phyloP scores from a whole-genome alignment of 345 rosid species.

The Salix udensis region DNA sequence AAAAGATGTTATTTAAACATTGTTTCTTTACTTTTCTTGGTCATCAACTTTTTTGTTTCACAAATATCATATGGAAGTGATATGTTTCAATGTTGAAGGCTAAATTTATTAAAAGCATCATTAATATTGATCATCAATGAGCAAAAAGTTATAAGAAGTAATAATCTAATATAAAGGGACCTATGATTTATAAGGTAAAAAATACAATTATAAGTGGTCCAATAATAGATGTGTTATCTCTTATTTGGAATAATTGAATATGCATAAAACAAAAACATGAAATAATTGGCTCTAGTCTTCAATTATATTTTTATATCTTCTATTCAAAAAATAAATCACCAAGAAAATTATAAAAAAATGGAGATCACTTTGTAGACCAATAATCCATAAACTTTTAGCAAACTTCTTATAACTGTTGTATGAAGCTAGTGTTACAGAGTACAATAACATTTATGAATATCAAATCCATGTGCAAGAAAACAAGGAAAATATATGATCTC shows the following conservation, averaged over 20 bases:
- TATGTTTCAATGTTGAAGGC: not conserved
- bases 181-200: conserved; percentile 23
- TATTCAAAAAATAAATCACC: conserved; percentile 6
- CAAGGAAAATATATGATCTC: not conserved
- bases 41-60: no score
- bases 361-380: conserved; percentile 12
- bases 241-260: conserved; percentile 17
- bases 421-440: not conserved
- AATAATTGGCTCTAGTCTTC: no score
- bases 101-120: no score
- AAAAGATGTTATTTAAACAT: no score
- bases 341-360: not conserved
- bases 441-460: not conserved
- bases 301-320: not conserved
- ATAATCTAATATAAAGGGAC: conserved; percentile 23
- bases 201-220: conserved; percentile 23
- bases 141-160: conserved; percentile 4
- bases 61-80: not conserved
- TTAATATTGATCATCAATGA: not conserved
- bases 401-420: conserved; percentile 9
- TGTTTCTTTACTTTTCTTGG: no score
- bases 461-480: not conserved
- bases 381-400: not conserved
- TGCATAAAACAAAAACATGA: not conserved
- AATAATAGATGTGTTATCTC: not conserved